phyloP scores from a whole-genome alignment of 305 asterid genomes.

The Fraxinus floribunda region DNA sequence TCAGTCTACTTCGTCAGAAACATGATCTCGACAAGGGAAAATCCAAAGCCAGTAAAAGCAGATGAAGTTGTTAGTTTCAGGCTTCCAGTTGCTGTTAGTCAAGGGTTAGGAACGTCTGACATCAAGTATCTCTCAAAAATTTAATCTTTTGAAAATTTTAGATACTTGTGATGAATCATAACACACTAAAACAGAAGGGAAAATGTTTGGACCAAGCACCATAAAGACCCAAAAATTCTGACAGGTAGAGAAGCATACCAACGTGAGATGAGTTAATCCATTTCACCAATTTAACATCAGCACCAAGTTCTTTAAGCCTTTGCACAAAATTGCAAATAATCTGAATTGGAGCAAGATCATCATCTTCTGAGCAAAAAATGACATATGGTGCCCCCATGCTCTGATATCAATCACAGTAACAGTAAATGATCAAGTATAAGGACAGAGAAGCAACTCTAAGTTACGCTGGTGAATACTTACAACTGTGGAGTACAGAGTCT shows the following conservation, averaged over 20 bases:
- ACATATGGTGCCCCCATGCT: slow-evolving; percentile 83
- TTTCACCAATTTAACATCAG: slow-evolving; percentile 69
- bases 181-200: not conserved
- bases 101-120: not conserved
- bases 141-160: not conserved
- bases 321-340: slow-evolving; percentile 66
- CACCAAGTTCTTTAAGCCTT: slow-evolving; percentile 70
- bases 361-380: slow-evolving; percentile 87
- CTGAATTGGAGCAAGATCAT: slow-evolving; percentile 80
- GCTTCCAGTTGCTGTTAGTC: not conserved
- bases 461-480: slow-evolving; percentile 47
- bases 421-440: slow-evolving; percentile 2
- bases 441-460: not conserved
- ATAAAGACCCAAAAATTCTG: not conserved
- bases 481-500: slow-evolving; percentile 78
- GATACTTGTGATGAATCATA: not conserved
- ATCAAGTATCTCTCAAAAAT: not conserved
- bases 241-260: slow-evolving; percentile 49
- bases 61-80: not conserved
- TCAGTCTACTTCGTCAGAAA: not conserved
- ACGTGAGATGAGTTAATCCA: slow-evolving; percentile 84
- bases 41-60: not conserved
- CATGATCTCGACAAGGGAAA: not conserved
- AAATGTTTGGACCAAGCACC: not conserved
- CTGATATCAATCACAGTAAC: slow-evolving; percentile 34